Percentiles rank a stretch among this genome's conserved stretches.
Conservation (phyloP, 768 basidiomycete genomes). For the Mycena filopes region DNA sequence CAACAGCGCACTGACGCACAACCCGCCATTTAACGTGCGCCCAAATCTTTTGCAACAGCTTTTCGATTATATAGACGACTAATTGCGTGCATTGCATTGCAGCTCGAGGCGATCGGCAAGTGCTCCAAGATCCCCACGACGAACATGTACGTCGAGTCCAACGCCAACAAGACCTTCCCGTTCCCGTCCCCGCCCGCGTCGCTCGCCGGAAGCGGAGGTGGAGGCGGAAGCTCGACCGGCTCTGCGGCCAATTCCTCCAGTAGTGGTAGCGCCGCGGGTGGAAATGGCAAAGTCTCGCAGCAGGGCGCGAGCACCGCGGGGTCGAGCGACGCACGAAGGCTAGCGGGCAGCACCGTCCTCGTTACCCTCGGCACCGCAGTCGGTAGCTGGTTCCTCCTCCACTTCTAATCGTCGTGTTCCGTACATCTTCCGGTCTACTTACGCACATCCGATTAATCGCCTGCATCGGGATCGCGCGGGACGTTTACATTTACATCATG, state of each 20-base stretch:
- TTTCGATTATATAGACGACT: too few species aligned
- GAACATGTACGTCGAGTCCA: slow-evolving; percentile 89
- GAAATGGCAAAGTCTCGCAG: slow-evolving; percentile 38
- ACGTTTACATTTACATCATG: too few species aligned
- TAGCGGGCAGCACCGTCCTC: neutral
- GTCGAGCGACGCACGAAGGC: neutral
- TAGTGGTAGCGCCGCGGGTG: slow-evolving; percentile 37
- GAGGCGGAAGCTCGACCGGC: neutral
- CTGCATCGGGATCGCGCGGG: too few species aligned
- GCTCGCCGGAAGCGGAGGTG: slow-evolving; percentile 37
- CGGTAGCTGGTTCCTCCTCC: neutral
- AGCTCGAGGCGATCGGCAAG: slow-evolving; percentile 81
- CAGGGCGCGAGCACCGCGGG: neutral
- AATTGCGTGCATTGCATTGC: too few species aligned
- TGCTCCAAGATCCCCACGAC: slow-evolving; percentile 73
- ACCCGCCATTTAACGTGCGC: slow-evolving; percentile 72
- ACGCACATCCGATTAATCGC: neutral
- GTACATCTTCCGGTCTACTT: neutral
- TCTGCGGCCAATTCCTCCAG: slow-evolving; percentile 40
- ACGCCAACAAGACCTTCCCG: slow-evolving; percentile 75
- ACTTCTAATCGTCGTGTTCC: neutral
- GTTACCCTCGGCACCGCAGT: neutral
- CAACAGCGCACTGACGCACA: slow-evolving; percentile 74
- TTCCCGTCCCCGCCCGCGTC: slow-evolving; percentile 51
- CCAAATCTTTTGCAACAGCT: too few species aligned